Evolutionary conservation across 139 green algal species (phyloP).

Genomic region (Tetradesmus obliquus): DNA sequence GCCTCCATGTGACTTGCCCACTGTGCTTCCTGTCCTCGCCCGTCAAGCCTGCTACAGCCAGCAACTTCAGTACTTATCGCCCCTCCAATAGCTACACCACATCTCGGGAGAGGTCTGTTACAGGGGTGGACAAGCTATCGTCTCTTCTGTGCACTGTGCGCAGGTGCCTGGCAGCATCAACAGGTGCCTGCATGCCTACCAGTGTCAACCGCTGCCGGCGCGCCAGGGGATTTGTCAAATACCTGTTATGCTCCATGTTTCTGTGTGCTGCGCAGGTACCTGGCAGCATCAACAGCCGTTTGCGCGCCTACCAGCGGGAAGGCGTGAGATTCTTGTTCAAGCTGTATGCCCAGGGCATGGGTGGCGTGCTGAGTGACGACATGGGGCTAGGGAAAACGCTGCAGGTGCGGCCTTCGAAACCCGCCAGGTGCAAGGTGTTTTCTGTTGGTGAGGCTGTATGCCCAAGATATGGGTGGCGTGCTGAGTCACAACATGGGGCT

Average conservation of each 20-base stretch:
- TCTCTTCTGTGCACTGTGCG: background rate
- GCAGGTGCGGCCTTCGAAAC: conserved; percentile 65
- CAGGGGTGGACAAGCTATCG: too few relatives aligned
- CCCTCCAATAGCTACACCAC: too few relatives aligned
- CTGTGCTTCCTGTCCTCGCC: too few relatives aligned
- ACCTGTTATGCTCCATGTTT: too few relatives aligned
- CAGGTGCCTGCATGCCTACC: conserved; percentile 42
- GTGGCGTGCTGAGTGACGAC: conserved; percentile 65
- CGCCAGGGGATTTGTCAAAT: too few relatives aligned
- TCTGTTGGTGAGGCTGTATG: conserved; percentile 22
- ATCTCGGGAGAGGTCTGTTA: too few relatives aligned
- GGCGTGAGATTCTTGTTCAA: conserved; percentile 75
- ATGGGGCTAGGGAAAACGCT: conserved; percentile 98
- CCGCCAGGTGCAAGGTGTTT: background rate
- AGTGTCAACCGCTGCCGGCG: conserved; percentile 37
- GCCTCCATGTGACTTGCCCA: too few relatives aligned
- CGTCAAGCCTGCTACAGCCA: too few relatives aligned
- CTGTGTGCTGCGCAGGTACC: conserved; percentile 52
- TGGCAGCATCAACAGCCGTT: conserved; percentile 56
- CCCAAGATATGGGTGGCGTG: background rate
- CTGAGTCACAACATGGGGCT: conserved; percentile 86
- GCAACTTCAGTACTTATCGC: too few relatives aligned
- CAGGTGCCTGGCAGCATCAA: background rate
- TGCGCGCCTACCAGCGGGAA: conserved; percentile 72
- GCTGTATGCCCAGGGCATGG: conserved; percentile 52